A percentile compares a stretch with the other conserved stretches of the same genome.
phyloP scores from a whole-genome alignment of 805 yeast genomes.

The Clavispora carvajalis region DNA sequence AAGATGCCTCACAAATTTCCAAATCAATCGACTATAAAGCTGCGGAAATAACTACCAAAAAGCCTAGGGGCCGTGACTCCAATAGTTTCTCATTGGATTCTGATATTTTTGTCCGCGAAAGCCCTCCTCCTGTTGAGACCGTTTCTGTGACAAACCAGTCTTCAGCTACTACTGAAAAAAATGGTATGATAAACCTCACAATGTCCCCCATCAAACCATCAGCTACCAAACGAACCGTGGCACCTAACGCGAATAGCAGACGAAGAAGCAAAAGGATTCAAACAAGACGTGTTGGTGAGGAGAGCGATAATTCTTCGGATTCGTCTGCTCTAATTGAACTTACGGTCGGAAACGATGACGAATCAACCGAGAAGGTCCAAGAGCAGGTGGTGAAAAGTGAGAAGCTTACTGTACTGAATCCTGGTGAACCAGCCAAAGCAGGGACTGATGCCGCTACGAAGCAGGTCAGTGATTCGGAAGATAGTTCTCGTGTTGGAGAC shows the following conservation, averaged over 20 bases:
- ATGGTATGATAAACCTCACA: no score
- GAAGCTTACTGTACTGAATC: neutral
- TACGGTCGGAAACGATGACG: neutral
- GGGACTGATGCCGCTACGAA: neutral
- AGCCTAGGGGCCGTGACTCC: neutral
- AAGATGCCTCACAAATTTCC: no score
- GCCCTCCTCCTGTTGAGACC: neutral
- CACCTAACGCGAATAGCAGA: neutral
- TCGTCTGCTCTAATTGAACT: neutral
- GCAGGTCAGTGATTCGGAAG: constrained; percentile 10
- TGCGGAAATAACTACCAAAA: neutral
- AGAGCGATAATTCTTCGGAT: neutral
- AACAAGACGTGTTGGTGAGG: neutral
- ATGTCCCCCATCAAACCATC: no score
- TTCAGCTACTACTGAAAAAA: no score
- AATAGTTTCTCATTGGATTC: neutral
- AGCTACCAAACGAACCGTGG: neutral
- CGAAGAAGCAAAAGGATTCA: neutral
- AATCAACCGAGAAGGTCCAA: neutral
- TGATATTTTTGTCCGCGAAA: neutral
- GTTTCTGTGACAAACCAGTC: no score
- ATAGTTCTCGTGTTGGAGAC: neutral
- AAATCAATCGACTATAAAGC: no score
- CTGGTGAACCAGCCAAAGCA: no score
- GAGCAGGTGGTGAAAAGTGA: neutral